Evolutionary conservation across 805 yeast genomes (phyloP), one percentile per base, ranked within the genome.

Genomic region (Candida ulmi): DNA sequence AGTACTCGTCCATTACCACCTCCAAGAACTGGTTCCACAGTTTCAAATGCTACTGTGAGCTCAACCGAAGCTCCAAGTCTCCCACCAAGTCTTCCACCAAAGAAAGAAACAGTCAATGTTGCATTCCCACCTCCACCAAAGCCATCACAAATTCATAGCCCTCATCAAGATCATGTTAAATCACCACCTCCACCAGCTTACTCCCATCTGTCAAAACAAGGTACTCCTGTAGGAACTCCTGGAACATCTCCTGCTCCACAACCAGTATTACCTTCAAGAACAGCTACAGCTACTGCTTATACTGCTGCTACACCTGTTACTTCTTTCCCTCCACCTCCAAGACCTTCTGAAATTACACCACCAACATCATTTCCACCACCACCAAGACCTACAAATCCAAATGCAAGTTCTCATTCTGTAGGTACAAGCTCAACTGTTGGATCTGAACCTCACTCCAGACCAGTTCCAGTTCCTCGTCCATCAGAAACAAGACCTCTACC

Each of bases 31-130:
- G 23, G 41, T 16, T 12, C 43, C 17, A 34, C 35, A 19, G 28
- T 41, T 5, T 25, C 43, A 26, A 3, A 31, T 13, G 17, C 32
- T 12, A 2, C 35, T 11, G 25, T 44, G 8, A 31, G 26, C 15
- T 11, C 39, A n/a, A n/a, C n/a, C n/a, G n/a, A n/a, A n/a, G n/a
- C n/a, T n/a, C n/a, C n/a, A 16, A 30, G 31, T n/a, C 23, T 27
- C 5, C 34, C 39, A n/a, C 52, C 56, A 40, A 52, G 54, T 11
- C 55, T 60, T 16, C 62, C 62, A 15, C 59, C 61, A 24, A 47
- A 35, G 18, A 55, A 48, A 23, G 36, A 47, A 15, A 46, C 42
- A 23, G 45, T 46, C 8, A n/a, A 34, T 36, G 8, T 39, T 37
- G 11, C 48, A 32, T 11, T 15, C 33, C 27, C 39, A 33, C 19